Percentiles rank a stretch among this genome's conserved stretches.
Evolutionary conservation across 345 rosid species (phyloP).

Genomic region (Dimocarpus longan): DNA sequence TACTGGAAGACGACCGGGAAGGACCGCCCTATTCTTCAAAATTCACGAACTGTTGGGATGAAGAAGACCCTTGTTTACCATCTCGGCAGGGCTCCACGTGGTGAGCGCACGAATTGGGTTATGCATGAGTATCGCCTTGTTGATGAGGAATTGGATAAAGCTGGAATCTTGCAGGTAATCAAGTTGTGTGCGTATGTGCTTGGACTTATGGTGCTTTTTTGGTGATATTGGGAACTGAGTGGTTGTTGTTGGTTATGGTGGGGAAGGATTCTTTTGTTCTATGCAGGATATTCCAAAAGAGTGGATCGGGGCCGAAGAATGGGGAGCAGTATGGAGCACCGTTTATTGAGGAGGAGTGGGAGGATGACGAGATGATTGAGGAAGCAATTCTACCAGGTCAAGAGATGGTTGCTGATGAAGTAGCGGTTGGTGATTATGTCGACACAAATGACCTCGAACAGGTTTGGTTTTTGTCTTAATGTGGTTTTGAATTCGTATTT

Average conservation of each 20-base stretch:
- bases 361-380: constrained; percentile 52
- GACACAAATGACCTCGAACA: constrained; percentile 57
- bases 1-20: constrained; percentile 99
- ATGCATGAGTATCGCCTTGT: constrained; percentile 92
- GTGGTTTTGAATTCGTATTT: not conserved
- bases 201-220: constrained; percentile 7
- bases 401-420: constrained; percentile 42
- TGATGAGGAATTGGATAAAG: constrained; percentile 59
- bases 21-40: constrained; percentile 60
- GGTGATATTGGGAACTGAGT: constrained; percentile 17
- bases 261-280: constrained; percentile 82
- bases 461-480: constrained; percentile 43
- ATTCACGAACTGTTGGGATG: constrained; percentile 71
- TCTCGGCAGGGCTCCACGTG: constrained; percentile 83
- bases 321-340: constrained; percentile 99
- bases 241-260: constrained; percentile 23
- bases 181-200: no score
- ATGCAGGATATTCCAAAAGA: constrained; percentile 91
- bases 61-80: constrained; percentile 97
- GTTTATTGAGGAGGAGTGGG: constrained; percentile 95
- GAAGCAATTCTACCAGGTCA: constrained; percentile 46
- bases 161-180: constrained; percentile 65
- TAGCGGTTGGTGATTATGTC: constrained; percentile 47
- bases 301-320: constrained; percentile 95
- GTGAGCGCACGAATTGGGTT: constrained; percentile 89